Conservation (phyloP, 2,329 filamentous ascomycete species). For the Calonectria naviculata region DNA sequence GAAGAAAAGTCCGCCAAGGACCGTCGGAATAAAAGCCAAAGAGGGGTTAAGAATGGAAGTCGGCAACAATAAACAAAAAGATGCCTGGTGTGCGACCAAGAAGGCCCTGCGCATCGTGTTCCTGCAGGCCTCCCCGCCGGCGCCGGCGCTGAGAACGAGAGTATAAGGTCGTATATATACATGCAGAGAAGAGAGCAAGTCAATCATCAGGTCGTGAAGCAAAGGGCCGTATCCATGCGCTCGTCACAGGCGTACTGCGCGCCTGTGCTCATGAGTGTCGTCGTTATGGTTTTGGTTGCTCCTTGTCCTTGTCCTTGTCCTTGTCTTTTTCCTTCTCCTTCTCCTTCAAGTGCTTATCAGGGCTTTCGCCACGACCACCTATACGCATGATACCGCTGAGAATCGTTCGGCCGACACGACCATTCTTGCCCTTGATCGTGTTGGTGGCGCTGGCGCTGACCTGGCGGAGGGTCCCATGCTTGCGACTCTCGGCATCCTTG, state of each 20-base stretch:
- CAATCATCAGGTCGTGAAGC: conserved; percentile 22
- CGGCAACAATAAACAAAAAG: conserved; percentile 16
- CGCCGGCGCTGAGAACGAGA: conserved; percentile 16
- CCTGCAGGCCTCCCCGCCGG: not conserved
- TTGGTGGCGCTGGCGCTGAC: conserved; percentile 43
- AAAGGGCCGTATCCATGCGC: conserved; percentile 21
- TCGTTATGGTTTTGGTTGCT: conserved; percentile 10
- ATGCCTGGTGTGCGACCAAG: conserved; percentile 4
- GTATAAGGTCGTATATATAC: conserved; percentile 16
- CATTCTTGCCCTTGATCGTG: conserved; percentile 50
- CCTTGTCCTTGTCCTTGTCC: conserved; percentile 8
- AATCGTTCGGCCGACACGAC: conserved; percentile 54
- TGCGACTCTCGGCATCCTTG: not conserved
- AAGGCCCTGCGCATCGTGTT: conserved; percentile 5
- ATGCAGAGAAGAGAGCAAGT: conserved; percentile 12
- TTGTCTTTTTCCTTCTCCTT: conserved; percentile 9
- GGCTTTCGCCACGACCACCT: conserved; percentile 53
- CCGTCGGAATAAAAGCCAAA: conserved; percentile 10
- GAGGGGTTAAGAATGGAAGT: conserved; percentile 7
- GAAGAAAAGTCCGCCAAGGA: not conserved
- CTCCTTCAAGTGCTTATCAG: conserved; percentile 45
- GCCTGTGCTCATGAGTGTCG: not conserved
- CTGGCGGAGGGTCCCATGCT: conserved; percentile 41
- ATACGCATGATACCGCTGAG: conserved; percentile 58
- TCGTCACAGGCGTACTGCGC: conserved; percentile 1